Conservation (phyloP, 805 yeast species). For the Candida mattraensis region DNA sequence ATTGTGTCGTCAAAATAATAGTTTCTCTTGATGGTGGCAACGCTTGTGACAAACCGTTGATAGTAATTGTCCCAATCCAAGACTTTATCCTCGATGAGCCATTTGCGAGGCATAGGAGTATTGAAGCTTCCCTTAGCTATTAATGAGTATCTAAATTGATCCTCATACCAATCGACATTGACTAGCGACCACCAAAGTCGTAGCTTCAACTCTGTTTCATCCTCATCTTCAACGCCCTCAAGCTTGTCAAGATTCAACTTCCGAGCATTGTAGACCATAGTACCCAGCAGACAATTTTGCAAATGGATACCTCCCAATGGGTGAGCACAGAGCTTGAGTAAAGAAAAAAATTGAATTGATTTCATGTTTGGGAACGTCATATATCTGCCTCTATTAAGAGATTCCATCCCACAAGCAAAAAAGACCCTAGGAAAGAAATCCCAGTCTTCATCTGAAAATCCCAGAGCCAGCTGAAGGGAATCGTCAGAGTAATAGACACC, state of each 20-base stretch:
- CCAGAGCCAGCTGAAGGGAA: conserved; percentile 20
- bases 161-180: conserved; percentile 36
- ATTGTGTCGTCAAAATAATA: conserved; percentile 28
- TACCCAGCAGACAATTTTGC: conserved; percentile 25
- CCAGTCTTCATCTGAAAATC: conserved; percentile 26
- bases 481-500: conserved; percentile 31
- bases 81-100: conserved; percentile 16
- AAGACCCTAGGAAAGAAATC: conserved; percentile 30
- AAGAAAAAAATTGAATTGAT: conserved; percentile 28
- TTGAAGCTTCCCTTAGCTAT: conserved; percentile 23
- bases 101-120: conserved; percentile 27
- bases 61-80: conserved; percentile 26
- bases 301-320: conserved; percentile 33
- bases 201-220: conserved; percentile 13
- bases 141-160: conserved; percentile 24
- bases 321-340: conserved; percentile 29
- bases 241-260: conserved; percentile 24
- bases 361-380: conserved; percentile 31
- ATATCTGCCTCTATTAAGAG: conserved; percentile 33
- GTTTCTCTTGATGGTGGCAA: conserved; percentile 28
- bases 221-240: conserved; percentile 8
- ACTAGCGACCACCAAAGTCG: conserved; percentile 33
- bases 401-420: conserved; percentile 34
- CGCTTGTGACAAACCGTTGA: conserved; percentile 22
- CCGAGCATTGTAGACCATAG: conserved; percentile 26